Base-by-base conservation (phyloP, 441 rosid species). In the Aquilaria agallochum region DNA sequence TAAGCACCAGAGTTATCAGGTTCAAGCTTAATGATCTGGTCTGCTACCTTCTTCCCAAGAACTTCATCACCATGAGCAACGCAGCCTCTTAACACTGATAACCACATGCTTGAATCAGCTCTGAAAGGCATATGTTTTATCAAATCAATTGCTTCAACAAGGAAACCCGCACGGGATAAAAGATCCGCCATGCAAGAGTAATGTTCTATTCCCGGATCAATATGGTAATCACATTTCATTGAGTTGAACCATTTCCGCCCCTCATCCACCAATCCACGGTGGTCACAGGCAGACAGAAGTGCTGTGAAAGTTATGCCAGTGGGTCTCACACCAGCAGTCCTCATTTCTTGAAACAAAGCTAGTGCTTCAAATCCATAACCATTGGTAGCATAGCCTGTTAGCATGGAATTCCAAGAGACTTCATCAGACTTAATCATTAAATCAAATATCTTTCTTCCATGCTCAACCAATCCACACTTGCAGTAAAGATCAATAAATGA, bases 101-200 rank as follows among this genome's bases (percentile, higher is more conserved):
- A 79, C 96, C 88, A 88, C 75, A 88, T 73, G 72, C 87, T 73
- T 20, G 80, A 76, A 83, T 92, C 94, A 54, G 82, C 82, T 56
- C 67, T 58, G 10, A 72, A 84, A 59, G 92, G 82, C 86, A 88
- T 86, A 45, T 74, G 60, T 66, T 74, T 81, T 10, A 88, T 64
- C 53, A 92, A 80, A 59, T 68, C 32, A 9, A 86, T 31, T 36
- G 97, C 94, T 63, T 92, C 90, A 68, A 75, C 65, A 47, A 92
- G 58, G 73, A 66, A 77, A 64, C 96, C 98, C 67, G 80, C 89
- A 57, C 95, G 92, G 48, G 94, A 79, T 60, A 78, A 86, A 56
- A 92, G 96, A 74, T 92, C 95, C 36, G 84, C 75, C 83, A 88
- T 78, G 78, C 97, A 93, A 54, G 92, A 83, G 67, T 76, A 86